Conservation (phyloP, 306 rosid species). For the Gillenia trifoliata region DNA sequence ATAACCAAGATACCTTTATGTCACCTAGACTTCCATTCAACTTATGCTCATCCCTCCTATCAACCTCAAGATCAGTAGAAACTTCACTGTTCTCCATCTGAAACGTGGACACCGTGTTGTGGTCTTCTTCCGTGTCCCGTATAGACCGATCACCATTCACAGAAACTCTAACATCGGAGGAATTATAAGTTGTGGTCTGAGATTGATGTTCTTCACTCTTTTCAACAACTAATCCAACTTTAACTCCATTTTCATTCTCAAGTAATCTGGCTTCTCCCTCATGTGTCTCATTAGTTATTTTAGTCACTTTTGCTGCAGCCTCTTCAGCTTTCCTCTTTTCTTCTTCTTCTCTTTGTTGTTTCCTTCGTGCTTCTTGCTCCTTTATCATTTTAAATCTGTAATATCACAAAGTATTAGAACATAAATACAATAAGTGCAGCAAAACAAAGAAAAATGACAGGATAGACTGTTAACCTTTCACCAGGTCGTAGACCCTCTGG, state of each 20-base stretch:
- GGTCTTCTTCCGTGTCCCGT: constrained; percentile 39
- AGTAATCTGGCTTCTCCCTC: constrained; percentile 26
- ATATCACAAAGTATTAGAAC: constrained; percentile 17
- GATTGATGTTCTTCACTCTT: constrained; percentile 32
- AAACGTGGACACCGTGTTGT: constrained; percentile 26
- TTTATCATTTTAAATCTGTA: constrained; percentile 75
- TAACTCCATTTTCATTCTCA: constrained; percentile 35
- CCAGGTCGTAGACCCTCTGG: constrained; percentile 64
- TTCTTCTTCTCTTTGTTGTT: constrained; percentile 73
- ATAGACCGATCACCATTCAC: constrained; percentile 50
- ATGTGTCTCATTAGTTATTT: constrained; percentile 22
- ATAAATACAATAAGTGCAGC: constrained; percentile 9
- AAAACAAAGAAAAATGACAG: not conserved
- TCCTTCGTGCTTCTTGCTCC: constrained; percentile 76
- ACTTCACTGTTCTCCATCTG: constrained; percentile 32
- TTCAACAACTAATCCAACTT: constrained; percentile 25
- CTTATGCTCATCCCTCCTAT: constrained; percentile 22
- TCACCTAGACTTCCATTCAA: constrained; percentile 23
- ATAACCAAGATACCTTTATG: constrained; percentile 40
- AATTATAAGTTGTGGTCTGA: constrained; percentile 24
- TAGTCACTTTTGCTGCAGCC: constrained; percentile 44
- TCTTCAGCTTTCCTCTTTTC: constrained; percentile 60
- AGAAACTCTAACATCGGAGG: constrained; percentile 39
- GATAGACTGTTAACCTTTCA: constrained; percentile 55
- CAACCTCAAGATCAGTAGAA: constrained; percentile 32